Evolutionary conservation across 148 eudicot species (phyloP).

Genomic region (Silene latifolia): DNA sequence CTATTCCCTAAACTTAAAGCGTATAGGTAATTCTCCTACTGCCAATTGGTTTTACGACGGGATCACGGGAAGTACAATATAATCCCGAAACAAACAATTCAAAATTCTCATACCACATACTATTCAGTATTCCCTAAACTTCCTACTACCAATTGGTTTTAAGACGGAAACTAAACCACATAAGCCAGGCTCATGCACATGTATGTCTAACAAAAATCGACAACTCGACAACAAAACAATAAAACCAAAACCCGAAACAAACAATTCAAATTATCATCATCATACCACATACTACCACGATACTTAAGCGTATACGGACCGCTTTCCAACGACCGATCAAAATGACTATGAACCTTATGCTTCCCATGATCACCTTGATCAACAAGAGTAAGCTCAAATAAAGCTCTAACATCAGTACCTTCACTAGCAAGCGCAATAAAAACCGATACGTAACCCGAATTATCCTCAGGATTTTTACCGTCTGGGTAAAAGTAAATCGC

Average conservation of each 20-base stretch:
- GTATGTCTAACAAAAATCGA: neutral
- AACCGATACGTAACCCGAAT: slow-evolving; percentile 43
- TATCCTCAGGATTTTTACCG: slow-evolving; percentile 49
- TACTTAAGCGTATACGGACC: slow-evolving; percentile 50
- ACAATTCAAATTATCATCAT: neutral
- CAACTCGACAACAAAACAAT: neutral
- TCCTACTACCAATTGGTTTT: too few relatives aligned
- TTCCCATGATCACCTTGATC: slow-evolving; percentile 42
- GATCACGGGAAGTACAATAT: too few relatives aligned
- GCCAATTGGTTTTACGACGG: too few relatives aligned
- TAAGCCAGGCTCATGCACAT: neutral
- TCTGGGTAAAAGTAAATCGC: slow-evolving; percentile 52
- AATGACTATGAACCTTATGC: slow-evolving; percentile 47
- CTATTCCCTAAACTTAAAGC: too few relatives aligned
- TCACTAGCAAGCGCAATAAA: slow-evolving; percentile 53
- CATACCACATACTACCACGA: slow-evolving; percentile 53
- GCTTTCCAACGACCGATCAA: slow-evolving; percentile 43
- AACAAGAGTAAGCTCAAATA: slow-evolving; percentile 45
- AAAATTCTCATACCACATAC: too few relatives aligned
- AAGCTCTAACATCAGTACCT: slow-evolving; percentile 46
- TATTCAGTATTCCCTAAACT: too few relatives aligned
- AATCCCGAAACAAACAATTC: too few relatives aligned
- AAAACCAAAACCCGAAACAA: neutral
- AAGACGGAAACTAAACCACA: too few relatives aligned
- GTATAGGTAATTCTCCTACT: too few relatives aligned